Evolutionary conservation across 2,329 filamentous ascomycete species (phyloP).

Genomic region (Cylindrodendrum hubeiense): DNA sequence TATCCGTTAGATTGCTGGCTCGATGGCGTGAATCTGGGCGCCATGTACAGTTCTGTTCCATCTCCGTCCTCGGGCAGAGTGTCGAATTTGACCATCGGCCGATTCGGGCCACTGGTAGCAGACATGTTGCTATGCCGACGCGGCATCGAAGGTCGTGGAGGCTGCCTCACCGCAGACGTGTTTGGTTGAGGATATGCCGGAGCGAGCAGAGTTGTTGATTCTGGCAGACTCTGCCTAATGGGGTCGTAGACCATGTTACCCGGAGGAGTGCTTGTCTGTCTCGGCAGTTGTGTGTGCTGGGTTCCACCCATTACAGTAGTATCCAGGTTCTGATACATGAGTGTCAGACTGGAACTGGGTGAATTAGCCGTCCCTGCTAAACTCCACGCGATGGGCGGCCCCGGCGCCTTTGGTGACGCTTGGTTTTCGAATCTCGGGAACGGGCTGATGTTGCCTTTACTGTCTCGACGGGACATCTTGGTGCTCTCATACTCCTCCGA

Average conservation of each 20-base stretch:
- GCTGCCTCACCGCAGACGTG: constrained; percentile 61
- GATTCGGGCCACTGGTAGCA: constrained; percentile 31
- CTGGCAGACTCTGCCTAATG: constrained; percentile 67
- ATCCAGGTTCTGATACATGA: constrained; percentile 76
- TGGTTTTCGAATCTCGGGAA: constrained; percentile 60
- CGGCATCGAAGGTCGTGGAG: constrained; percentile 48
- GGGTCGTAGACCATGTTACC: constrained; percentile 73
- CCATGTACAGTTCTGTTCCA: constrained; percentile 49
- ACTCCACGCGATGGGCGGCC: constrained; percentile 80
- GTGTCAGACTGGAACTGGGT: constrained; percentile 83
- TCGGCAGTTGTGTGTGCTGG: constrained; percentile 26
- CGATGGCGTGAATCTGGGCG: constrained; percentile 53
- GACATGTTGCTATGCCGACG: constrained; percentile 43
- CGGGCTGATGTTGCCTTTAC: constrained; percentile 48
- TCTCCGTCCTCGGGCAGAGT: constrained; percentile 46
- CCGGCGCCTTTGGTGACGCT: constrained; percentile 60
- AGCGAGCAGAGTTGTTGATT: constrained; percentile 61
- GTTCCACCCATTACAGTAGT: constrained; percentile 5
- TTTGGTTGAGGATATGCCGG: constrained; percentile 63
- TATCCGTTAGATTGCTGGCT: constrained; percentile 58
- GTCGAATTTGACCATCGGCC: constrained; percentile 47
- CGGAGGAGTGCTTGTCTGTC: constrained; percentile 61
- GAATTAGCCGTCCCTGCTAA: constrained; percentile 90
- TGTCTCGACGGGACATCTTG: constrained; percentile 63
- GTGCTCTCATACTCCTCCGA: constrained; percentile 83